phyloP scores from a whole-genome alignment of 2,329 filamentous ascomycete species.

The Aulographum hederae region DNA sequence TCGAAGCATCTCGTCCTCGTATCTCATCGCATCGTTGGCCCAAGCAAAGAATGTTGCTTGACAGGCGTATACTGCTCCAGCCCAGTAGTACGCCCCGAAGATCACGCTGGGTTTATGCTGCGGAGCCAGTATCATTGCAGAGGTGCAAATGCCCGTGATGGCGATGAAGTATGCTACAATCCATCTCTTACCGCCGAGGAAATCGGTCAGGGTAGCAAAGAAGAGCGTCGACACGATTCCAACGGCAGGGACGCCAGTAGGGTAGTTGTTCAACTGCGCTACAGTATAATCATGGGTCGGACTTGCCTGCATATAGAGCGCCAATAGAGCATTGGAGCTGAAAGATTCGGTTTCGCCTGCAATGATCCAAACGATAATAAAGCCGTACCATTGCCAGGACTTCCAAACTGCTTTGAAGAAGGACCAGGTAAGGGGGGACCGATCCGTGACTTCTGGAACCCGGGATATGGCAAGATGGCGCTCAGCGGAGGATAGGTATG shows the following conservation, averaged over 20 bases:
- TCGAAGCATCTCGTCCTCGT: slow-evolving; percentile 43
- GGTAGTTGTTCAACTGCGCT: slow-evolving; percentile 33
- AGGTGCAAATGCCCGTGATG: slow-evolving; percentile 43
- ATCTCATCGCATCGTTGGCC: slow-evolving; percentile 52
- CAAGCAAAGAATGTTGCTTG: slow-evolving; percentile 61
- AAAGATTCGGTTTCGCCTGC: slow-evolving; percentile 57
- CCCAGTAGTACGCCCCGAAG: slow-evolving; percentile 53
- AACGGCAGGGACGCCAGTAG: slow-evolving; percentile 32
- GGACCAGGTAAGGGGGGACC: slow-evolving; percentile 25
- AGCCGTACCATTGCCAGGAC: slow-evolving; percentile 49
- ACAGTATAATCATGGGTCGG: slow-evolving; percentile 26
- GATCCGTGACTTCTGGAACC: slow-evolving; percentile 23
- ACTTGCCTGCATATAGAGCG: slow-evolving; percentile 31
- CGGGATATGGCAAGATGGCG: slow-evolving; percentile 24
- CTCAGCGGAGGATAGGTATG: slow-evolving; percentile 22
- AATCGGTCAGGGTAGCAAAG: slow-evolving; percentile 52
- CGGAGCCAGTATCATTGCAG: slow-evolving; percentile 39
- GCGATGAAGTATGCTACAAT: slow-evolving; percentile 50
- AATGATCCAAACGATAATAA: slow-evolving; percentile 49
- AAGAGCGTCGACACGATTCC: slow-evolving; percentile 41
- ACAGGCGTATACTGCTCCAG: slow-evolving; percentile 51
- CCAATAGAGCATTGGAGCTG: slow-evolving; percentile 40
- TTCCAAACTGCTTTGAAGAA: slow-evolving; percentile 38
- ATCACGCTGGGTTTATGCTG: slow-evolving; percentile 26
- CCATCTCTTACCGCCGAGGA: slow-evolving; percentile 42